Base-by-base conservation (phyloP, 176 grass and related monocot genomes). In the Cenchrus fungigraminus region DNA sequence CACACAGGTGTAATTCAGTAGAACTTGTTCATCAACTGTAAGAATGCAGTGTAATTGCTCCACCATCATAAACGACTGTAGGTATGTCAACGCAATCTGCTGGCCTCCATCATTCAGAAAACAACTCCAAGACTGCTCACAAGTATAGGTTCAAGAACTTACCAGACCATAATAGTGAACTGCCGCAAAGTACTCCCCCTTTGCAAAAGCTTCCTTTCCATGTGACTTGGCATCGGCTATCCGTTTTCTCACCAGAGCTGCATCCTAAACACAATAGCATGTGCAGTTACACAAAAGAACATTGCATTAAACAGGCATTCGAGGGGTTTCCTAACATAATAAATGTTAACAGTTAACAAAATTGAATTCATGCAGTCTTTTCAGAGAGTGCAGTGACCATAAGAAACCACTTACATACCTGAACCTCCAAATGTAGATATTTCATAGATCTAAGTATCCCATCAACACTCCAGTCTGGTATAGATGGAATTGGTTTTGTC, bases 401-500 rank as follows among this genome's bases (percentile, higher is more conserved):
- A 22, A 59, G 20, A 19, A 61, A 61, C 58, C 20, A 61, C 62
- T 62, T 62, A 62, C 62, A 65, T 34, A 73, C 71, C 71, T 52
- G 71, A 31, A 1, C 47, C 12, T 31, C 12, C 9, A 53, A 16
- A 73, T 25, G 71, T 28, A 16, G 5, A 73, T 73, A 28, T 16
- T 52, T 73, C 71, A 52, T 31, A 52, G 47, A 25, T 52, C 47
- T 28, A 14, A 73, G 14, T 73, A 73, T 73, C 46, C 47, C 71
- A 31, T 73, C 46, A 53, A 73, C 71, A 73, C 71, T 73, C 71
- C 47, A 73, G 31, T 67, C 22, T 77, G 62, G 71, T 8, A 83
- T 8, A 53, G 52, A 71, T 80, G 84, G 57, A 47, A 86, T 72
- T 49, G 78, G 65, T 83, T 83, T 83, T 59, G 73, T 81, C 74